A percentile compares a stretch with the other conserved stretches of the same genome.
Evolutionary conservation across 345 rosid genomes (phyloP).

Genomic region (Iberis pinnata): DNA sequence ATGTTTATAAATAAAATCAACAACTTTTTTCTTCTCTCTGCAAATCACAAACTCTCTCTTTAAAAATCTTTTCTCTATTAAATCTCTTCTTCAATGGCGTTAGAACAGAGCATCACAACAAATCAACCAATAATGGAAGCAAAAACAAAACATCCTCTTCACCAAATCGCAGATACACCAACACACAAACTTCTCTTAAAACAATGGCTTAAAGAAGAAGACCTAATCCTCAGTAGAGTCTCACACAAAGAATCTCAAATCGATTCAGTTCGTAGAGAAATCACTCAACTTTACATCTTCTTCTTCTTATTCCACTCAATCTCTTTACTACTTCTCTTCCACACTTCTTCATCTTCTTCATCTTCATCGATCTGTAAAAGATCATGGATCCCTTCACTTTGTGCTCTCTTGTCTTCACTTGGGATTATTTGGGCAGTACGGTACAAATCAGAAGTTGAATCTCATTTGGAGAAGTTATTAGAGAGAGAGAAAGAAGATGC

Average conservation of each 20-base stretch:
- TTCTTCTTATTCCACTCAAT: constrained; percentile 90
- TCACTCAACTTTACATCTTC: constrained; percentile 74
- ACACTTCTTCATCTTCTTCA: constrained; percentile 34
- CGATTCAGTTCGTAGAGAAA: constrained; percentile 58
- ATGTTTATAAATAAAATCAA: constrained; percentile 4
- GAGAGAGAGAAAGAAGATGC: constrained; percentile 89
- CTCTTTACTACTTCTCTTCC: constrained; percentile 69
- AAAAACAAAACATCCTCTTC: constrained; percentile 63
- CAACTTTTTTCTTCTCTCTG: neutral
- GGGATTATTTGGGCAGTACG: constrained; percentile 82
- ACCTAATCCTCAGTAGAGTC: constrained; percentile 64
- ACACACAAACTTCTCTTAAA: constrained; percentile 90
- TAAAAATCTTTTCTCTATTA: no score
- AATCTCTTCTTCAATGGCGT: constrained; percentile 34
- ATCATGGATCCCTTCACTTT: constrained; percentile 80
- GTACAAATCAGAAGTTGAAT: constrained; percentile 71
- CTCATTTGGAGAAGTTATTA: constrained; percentile 65
- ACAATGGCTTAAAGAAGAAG: constrained; percentile 95
- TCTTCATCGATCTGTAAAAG: constrained; percentile 36
- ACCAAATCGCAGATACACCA: constrained; percentile 82
- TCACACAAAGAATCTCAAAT: constrained; percentile 76
- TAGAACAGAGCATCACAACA: constrained; percentile 44
- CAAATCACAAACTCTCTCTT: constrained; percentile 1
- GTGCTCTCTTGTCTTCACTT: constrained; percentile 59
- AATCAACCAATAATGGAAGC: constrained; percentile 47